These are phyloP conservation scores for Candida pseudoglaebosa DNA, from an alignment of 805 yeast species.

Conservation along the genomic window DNA sequence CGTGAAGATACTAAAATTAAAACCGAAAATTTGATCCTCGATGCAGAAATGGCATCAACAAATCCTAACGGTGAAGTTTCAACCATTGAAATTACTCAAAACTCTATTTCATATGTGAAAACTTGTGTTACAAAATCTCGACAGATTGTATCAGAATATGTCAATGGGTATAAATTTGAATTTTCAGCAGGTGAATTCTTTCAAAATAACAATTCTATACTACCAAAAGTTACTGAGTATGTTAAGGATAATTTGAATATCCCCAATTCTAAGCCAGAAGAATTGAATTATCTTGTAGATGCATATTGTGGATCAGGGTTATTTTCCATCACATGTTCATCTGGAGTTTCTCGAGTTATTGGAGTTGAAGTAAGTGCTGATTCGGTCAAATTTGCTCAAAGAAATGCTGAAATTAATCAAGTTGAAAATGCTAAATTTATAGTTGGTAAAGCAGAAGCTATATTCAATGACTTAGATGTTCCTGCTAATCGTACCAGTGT, in stretches of 20 bases:
- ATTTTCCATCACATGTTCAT: constrained; percentile 81
- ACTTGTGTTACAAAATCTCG: constrained; percentile 78
- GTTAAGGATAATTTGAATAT: constrained; percentile 65
- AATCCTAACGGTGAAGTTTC: constrained; percentile 33
- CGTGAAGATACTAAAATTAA: constrained; percentile 66
- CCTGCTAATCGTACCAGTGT: constrained; percentile 79
- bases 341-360: constrained; percentile 74
- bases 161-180: constrained; percentile 72
- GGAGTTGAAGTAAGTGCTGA: constrained; percentile 95
- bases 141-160: constrained; percentile 73
- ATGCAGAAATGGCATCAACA: constrained; percentile 40
- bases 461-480: constrained; percentile 73
- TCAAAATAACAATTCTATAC: constrained; percentile 89
- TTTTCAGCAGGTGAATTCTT: constrained; percentile 95
- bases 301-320: constrained; percentile 97
- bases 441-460: constrained; percentile 88
- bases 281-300: constrained; percentile 69
- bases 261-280: constrained; percentile 26
- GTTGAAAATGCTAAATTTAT: constrained; percentile 78
- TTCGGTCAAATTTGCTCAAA: constrained; percentile 80
- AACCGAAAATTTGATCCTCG: constrained; percentile 16
- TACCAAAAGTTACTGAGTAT: constrained; percentile 77
- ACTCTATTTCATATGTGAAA: constrained; percentile 39
- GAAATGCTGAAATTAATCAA: constrained; percentile 73
- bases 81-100: constrained; percentile 21